Conservation (phyloP, 257 asterid species). For the Coffea eugenioides region DNA sequence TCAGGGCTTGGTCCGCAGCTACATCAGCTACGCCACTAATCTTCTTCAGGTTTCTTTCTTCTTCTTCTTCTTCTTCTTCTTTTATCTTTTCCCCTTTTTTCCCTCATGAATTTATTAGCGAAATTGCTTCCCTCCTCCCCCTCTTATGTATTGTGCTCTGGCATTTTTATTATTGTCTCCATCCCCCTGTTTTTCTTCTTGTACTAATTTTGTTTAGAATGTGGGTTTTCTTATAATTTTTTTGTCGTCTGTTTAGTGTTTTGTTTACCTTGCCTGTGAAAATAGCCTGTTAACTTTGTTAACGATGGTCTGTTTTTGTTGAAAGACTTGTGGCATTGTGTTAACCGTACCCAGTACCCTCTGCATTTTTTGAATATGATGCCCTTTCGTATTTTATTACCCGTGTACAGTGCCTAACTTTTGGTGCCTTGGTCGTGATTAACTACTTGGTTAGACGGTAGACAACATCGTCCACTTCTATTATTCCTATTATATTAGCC, state of each 20-base stretch:
- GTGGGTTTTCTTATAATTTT: neutral
- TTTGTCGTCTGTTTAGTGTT: neutral
- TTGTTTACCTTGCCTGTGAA: too few species aligned
- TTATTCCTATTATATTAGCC: neutral
- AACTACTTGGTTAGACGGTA: neutral
- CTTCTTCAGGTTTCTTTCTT: conserved; percentile 68
- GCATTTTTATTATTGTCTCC: neutral
- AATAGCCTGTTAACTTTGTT: neutral
- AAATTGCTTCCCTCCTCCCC: neutral
- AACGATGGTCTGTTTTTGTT: neutral
- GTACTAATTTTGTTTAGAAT: neutral
- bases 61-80: neutral
- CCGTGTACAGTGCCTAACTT: neutral
- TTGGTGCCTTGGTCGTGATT: neutral
- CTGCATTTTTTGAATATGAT: neutral
- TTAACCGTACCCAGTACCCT: neutral
- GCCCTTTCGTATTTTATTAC: neutral
- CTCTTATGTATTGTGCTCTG: too few species aligned
- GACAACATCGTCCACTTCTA: neutral
- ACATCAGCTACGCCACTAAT: conserved; percentile 76
- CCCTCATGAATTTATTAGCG: neutral
- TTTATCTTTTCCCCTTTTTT: neutral
- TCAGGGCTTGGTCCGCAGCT: conserved; percentile 77
- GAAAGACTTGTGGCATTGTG: neutral
- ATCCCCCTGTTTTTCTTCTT: neutral